phyloP scores from a whole-genome alignment of 2,329 filamentous ascomycete species.

The Gnomoniopsis smithogilvyi region DNA sequence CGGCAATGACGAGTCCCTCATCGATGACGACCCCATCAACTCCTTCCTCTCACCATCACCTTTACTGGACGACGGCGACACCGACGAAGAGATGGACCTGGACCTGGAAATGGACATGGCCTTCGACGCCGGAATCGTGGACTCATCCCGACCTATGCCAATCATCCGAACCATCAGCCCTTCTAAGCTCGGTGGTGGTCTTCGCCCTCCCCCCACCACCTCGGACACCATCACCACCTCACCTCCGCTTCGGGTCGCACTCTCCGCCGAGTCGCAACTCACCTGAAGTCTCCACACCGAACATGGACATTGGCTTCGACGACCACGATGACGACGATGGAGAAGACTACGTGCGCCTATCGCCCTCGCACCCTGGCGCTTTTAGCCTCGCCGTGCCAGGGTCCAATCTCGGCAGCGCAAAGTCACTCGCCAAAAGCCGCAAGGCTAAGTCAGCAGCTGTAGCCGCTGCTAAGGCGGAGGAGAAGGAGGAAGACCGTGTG shows the following conservation, averaged over 20 bases:
- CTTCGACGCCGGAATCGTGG: conserved; percentile 57
- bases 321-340: conserved; percentile 40
- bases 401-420: conserved; percentile 21
- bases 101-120: conserved; percentile 44
- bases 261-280: conserved; percentile 33
- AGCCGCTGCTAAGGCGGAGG: conserved; percentile 22
- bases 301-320: conserved; percentile 32
- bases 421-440: conserved; percentile 10
- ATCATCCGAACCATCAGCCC: conserved; percentile 55
- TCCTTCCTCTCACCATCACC: conserved; percentile 54
- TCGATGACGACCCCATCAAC: conserved; percentile 51
- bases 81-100: conserved; percentile 34
- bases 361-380: conserved; percentile 24
- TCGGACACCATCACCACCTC: conserved; percentile 34
- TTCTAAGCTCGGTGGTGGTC: conserved; percentile 50
- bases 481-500: conserved; percentile 11
- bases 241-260: conserved; percentile 32
- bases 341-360: conserved; percentile 49
- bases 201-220: conserved; percentile 42
- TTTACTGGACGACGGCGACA: conserved; percentile 36
- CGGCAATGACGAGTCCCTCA: conserved; percentile 31
- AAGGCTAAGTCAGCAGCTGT: conserved; percentile 13
- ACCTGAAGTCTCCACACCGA: conserved; percentile 38
- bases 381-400: conserved; percentile 35
- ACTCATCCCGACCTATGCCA: conserved; percentile 40